Base-by-base conservation (phyloP, 331 rosid genomes). In the Malus hybrid region DNA sequence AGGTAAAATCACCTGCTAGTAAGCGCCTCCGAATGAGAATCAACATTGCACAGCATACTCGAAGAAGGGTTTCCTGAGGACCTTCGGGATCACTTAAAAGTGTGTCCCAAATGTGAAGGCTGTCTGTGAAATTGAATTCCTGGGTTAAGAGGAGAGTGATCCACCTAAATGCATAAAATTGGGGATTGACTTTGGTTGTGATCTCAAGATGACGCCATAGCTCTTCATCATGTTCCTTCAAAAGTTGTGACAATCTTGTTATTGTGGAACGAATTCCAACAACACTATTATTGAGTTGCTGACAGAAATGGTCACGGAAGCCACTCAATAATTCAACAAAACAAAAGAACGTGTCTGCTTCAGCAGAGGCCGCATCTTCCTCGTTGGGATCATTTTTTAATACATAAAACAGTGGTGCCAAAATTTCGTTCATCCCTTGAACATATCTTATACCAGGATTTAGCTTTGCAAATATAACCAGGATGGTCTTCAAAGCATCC, bases 121-220 rank as follows among this genome's bases (percentile, higher is more conserved):
- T 90, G 81, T 95, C 99, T 6, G 97, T 93, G 81, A 95, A 95
- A 86, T 95, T 89, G 84, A 95, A 95, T 75, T 95, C 99, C 84
- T 95, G 99, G 70, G 99, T 95, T 88, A 95, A 82, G 55, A 95
- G 91, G 69, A 95, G 99, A 20, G 99, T 95, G 82, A 95, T 92
- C 99, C 99, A 95, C 87, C 99, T 85, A 95, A 95, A 95, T 52
- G 99, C 96, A 83, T 95, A 95, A 77, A 88, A 88, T 63, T 88
- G 92, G 79, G 92, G 92, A 73, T 88, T 88, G 83, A 88, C 99
- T 84, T 95, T 95, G 71, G 97, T 92, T 64, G 98, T 92, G 83
- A 95, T 58, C 87, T 95, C 99, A 73, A 95, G 99, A 85, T 95
- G 99, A 82, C 98, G 99, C 99, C 99, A 95, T 62, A 95, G 85